Base-by-base conservation (phyloP, 2,329 filamentous ascomycete species). In the Delphinella strobiligena region DNA sequence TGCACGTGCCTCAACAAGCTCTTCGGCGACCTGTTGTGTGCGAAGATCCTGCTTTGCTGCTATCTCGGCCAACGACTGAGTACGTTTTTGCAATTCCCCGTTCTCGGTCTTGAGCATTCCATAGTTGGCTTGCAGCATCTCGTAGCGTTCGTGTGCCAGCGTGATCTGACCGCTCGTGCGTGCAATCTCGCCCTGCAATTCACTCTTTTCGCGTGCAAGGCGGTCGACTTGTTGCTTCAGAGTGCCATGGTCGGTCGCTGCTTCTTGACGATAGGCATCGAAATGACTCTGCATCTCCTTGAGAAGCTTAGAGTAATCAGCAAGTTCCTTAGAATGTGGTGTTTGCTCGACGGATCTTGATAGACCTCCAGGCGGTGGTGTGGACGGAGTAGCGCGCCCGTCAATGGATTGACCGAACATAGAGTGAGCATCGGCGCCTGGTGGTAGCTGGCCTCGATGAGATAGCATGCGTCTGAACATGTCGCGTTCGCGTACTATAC, bases 401-500 rank as follows among this genome's bases (percentile, higher is more conserved):
- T 80, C 75, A 22, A 82, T 63, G 14, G 82, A 83, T 50, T 80
- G 77, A 1, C 81, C 84, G 54, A 93, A 79, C 36, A 78, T 69
- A 1, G 79, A 79, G 12, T 74, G 71, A 31, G 81, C 67, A 44
- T 87, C 80, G 10, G 56, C 74, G 55, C 54, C 72, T 53, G 54
- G 69, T 57, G 63, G 78, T 60, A 72, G 43, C 42, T 77, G 73
- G 14, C 77, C 75, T 42, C 78, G 72, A 46, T 91, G 83, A 49
- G 89, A 83, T 19, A 95, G 74, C 68, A 96, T 88, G 38, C 88
- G 86, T 16, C 89, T 80, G 78, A 95, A 96, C 76, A 95, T 95
- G 56, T 98, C 89, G 46, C 91, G 80, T 63, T 98, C 91, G 52
- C 87, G 85, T 56, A 91, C 86, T 59, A 93, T 94, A 58, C 85